Percentiles rank a stretch among this genome's conserved stretches.
phyloP scores from a whole-genome alignment of 495 filamentous ascomycete species.

The Annulohypoxylon bovei region DNA sequence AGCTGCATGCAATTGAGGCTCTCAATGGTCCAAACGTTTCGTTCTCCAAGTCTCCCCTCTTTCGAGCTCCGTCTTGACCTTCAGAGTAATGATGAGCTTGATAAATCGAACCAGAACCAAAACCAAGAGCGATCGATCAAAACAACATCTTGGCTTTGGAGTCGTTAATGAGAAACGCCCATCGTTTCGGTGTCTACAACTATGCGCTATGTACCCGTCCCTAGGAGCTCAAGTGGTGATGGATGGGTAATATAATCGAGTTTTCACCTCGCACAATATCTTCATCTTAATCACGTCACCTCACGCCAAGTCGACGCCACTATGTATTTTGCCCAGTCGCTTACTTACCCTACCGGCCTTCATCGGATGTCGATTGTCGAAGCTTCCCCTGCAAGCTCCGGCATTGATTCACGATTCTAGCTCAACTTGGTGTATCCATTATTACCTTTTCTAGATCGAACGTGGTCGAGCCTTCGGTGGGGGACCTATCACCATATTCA shows the following conservation, averaged over 20 bases:
- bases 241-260: constrained; percentile 33
- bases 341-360: constrained; percentile 30
- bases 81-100: constrained; percentile 25
- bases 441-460: constrained; percentile 30
- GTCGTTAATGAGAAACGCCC: constrained; percentile 1
- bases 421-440: constrained; percentile 23
- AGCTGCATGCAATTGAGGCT: constrained; percentile 38
- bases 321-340: constrained; percentile 28
- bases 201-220: neutral
- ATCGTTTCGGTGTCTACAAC: neutral
- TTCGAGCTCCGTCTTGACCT: neutral
- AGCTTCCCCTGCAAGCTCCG: constrained; percentile 38
- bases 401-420: constrained; percentile 35
- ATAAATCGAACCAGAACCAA: neutral
- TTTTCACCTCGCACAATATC: constrained; percentile 1
- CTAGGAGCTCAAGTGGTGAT: neutral
- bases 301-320: constrained; percentile 42
- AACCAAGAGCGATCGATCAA: constrained; percentile 5
- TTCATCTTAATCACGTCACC: constrained; percentile 37
- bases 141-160: neutral
- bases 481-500: constrained; percentile 24
- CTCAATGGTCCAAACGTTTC: constrained; percentile 35
- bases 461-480: constrained; percentile 39
- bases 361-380: constrained; percentile 25
- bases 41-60: neutral